Conservation (phyloP, 768 basidiomycete genomes). For the Collybiopsis confluens region DNA sequence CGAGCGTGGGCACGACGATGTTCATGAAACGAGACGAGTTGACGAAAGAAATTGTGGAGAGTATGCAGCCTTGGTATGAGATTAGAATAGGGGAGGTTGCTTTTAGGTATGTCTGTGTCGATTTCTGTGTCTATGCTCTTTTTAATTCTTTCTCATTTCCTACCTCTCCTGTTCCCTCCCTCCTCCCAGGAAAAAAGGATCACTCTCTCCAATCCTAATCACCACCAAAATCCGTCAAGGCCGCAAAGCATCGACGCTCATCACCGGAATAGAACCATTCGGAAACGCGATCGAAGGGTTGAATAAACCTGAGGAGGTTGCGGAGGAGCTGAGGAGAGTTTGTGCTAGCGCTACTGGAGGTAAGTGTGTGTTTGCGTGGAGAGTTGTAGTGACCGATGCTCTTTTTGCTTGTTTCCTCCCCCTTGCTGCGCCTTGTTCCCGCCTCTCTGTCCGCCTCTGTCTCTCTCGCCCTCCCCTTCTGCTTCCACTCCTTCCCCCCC, state of each 20-base stretch:
- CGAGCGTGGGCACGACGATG: too few relatives aligned
- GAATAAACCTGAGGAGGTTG: slow-evolving; percentile 60
- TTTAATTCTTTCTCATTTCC: not conserved
- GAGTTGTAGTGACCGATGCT: not conserved
- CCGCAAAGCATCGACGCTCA: slow-evolving; percentile 68
- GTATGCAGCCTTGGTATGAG: slow-evolving; percentile 80
- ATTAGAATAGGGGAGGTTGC: slow-evolving; percentile 46
- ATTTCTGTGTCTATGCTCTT: not conserved
- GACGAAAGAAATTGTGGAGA: slow-evolving; percentile 43
- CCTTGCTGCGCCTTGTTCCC: not conserved
- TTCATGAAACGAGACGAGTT: slow-evolving; percentile 70
- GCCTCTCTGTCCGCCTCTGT: too few relatives aligned
- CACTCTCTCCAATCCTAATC: slow-evolving; percentile 65
- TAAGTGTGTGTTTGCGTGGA: slow-evolving; percentile 24
- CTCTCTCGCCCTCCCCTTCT: too few relatives aligned
- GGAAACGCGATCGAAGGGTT: slow-evolving; percentile 32
- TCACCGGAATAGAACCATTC: slow-evolving; percentile 81
- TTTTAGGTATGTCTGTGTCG: slow-evolving; percentile 53
- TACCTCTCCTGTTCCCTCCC: too few relatives aligned
- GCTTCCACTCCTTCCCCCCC: too few relatives aligned
- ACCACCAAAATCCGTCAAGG: slow-evolving; percentile 73
- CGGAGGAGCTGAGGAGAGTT: slow-evolving; percentile 68
- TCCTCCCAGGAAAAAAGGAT: slow-evolving; percentile 59
- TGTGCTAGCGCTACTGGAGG: slow-evolving; percentile 82
- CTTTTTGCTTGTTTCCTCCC: not conserved